Percentiles rank a stretch among this genome's conserved stretches.
These are phyloP conservation scores for Sporothrix luriei DNA, from an alignment of 2,329 filamentous ascomycete species.

Conservation along the genomic window DNA sequence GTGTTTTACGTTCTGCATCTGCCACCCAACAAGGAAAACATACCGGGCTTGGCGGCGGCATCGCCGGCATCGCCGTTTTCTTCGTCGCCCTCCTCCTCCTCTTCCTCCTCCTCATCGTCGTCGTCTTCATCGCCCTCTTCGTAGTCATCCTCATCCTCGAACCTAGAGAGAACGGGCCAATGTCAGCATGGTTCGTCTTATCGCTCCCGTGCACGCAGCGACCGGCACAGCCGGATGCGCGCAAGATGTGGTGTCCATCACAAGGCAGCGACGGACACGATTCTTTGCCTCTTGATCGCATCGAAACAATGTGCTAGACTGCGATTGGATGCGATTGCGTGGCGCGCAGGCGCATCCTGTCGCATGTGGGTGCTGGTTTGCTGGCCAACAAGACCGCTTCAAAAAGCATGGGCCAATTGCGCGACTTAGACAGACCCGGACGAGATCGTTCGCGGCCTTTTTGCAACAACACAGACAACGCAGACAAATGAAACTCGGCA, in stretches of 20 bases:
- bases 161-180: conserved; percentile 17
- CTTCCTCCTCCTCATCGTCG: conserved; percentile 44
- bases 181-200: not conserved
- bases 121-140: conserved; percentile 39
- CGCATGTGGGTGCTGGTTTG: conserved; percentile 15
- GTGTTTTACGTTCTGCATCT: conserved; percentile 37
- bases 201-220: not conserved
- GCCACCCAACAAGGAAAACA: not conserved
- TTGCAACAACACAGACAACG: not conserved
- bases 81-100: conserved; percentile 46
- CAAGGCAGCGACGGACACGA: not conserved
- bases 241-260: not conserved
- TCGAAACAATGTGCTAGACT: not conserved
- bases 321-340: not conserved
- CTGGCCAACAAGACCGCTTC: not conserved
- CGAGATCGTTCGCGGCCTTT: not conserved
- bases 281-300: not conserved
- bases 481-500: conserved; percentile 31
- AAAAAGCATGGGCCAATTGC: conserved; percentile 19
- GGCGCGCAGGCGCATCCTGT: conserved; percentile 14
- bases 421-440: conserved; percentile 7
- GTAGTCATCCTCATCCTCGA: conserved; percentile 39
- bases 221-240: not conserved
- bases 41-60: conserved; percentile 29
- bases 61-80: conserved; percentile 40